Conservation (phyloP, 2,329 filamentous ascomycete genomes). For the Trichophaea hybrida region DNA sequence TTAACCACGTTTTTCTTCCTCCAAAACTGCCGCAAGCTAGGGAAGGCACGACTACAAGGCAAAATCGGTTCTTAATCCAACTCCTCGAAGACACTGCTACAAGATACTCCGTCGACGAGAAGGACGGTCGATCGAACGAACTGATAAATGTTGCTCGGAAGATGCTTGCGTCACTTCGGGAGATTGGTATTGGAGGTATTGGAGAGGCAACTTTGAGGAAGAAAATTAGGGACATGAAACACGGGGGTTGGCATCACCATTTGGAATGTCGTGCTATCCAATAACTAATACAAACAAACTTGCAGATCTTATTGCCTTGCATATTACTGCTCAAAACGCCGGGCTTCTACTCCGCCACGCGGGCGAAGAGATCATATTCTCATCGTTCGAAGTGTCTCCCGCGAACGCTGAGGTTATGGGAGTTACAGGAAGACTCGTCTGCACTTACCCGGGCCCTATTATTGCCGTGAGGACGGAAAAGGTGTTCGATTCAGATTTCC, state of each 20-base stretch:
- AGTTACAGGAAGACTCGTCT: conserved; percentile 32
- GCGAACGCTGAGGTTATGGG: conserved; percentile 31
- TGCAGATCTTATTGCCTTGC: conserved; percentile 30
- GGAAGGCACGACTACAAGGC: too few relatives aligned
- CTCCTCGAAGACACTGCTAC: too few relatives aligned
- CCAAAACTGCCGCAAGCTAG: too few relatives aligned
- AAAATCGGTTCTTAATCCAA: too few relatives aligned
- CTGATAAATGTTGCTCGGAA: not conserved
- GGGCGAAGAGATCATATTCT: conserved; percentile 28
- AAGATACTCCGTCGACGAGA: too few relatives aligned
- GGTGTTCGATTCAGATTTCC: conserved; percentile 27
- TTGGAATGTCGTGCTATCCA: too few relatives aligned
- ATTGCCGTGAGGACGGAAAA: conserved; percentile 27
- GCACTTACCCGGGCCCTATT: conserved; percentile 35
- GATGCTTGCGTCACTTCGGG: conserved; percentile 6
- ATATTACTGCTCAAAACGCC: conserved; percentile 37
- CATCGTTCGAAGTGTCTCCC: conserved; percentile 38
- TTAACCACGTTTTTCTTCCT: too few relatives aligned
- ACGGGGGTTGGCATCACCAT: conserved; percentile 10
- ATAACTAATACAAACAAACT: too few relatives aligned
- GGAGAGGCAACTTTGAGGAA: not conserved
- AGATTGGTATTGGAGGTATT: conserved; percentile 1
- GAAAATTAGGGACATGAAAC: not conserved
- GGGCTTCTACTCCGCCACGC: conserved; percentile 33
- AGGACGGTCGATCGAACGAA: conserved; percentile 5